Conservation (phyloP, 2,329 filamentous ascomycete species). For the Arthrobotrys sinensis region DNA sequence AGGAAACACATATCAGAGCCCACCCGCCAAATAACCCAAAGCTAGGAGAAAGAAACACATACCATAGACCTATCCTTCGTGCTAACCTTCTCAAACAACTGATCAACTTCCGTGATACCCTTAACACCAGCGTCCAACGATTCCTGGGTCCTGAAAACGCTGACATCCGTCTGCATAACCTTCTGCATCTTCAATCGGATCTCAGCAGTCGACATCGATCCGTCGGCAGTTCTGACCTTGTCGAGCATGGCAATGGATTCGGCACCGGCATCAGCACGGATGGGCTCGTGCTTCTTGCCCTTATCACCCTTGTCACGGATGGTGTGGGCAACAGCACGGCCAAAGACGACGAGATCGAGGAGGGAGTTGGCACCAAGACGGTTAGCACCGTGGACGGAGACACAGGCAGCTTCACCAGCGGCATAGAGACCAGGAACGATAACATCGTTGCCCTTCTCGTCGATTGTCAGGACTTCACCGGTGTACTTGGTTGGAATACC, state of each 20-base stretch:
- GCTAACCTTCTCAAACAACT: slow-evolving; percentile 83
- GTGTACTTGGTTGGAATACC: slow-evolving; percentile 98
- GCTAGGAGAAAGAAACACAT: slow-evolving; percentile 9
- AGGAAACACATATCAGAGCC: neutral
- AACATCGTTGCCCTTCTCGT: slow-evolving; percentile 87
- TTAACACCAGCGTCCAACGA: slow-evolving; percentile 92
- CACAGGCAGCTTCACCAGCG: slow-evolving; percentile 96
- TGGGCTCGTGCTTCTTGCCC: slow-evolving; percentile 82
- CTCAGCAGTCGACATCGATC: slow-evolving; percentile 88
- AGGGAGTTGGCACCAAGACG: slow-evolving; percentile 98
- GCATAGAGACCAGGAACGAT: slow-evolving; percentile 95
- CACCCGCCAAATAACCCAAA: neutral
- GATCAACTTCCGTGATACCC: slow-evolving; percentile 88
- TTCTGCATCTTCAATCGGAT: slow-evolving; percentile 95
- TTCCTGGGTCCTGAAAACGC: slow-evolving; percentile 95
- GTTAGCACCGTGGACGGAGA: slow-evolving; percentile 98
- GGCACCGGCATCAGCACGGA: slow-evolving; percentile 87
- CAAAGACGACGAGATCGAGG: slow-evolving; percentile 96
- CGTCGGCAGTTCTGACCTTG: slow-evolving; percentile 84
- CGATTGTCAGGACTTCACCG: slow-evolving; percentile 92
- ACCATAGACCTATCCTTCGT: slow-evolving; percentile 97
- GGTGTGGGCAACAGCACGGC: slow-evolving; percentile 95
- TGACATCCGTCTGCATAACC: slow-evolving; percentile 97
- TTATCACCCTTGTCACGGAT: slow-evolving; percentile 95
- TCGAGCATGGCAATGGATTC: slow-evolving; percentile 90